phyloP scores from a whole-genome alignment of 2,329 filamentous ascomycete genomes.

The Clarireedia monteithiana region DNA sequence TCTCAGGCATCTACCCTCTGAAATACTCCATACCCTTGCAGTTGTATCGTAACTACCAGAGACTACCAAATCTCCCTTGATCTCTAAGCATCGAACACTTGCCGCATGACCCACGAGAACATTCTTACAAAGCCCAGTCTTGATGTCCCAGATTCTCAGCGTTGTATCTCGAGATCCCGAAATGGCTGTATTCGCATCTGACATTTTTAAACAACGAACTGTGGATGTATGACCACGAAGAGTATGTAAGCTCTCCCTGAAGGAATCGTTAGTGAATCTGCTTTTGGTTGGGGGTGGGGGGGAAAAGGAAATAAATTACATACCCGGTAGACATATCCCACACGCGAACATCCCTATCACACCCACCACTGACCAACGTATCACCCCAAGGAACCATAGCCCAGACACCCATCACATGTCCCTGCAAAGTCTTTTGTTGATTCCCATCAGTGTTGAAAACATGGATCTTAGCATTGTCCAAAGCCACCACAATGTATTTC shows the following conservation, averaged over 20 bases:
- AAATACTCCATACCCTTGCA: constrained; percentile 96
- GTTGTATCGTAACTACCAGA: constrained; percentile 97
- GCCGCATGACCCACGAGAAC: constrained; percentile 92
- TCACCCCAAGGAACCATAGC: constrained; percentile 99
- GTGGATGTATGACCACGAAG: constrained; percentile 94
- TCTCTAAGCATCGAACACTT: constrained; percentile 89
- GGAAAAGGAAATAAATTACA: constrained; percentile 24
- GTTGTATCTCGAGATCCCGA: constrained; percentile 95
- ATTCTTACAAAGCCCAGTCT: constrained; percentile 79
- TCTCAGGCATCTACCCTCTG: constrained; percentile 83
- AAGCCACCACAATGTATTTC: constrained; percentile 93
- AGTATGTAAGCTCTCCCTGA: constrained; percentile 67
- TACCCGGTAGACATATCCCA: constrained; percentile 95
- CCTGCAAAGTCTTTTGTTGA: constrained; percentile 79
- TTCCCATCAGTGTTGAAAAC: constrained; percentile 91
- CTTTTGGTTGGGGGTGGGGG: too few species aligned
- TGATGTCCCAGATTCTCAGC: constrained; percentile 89
- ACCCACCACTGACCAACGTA: constrained; percentile 88
- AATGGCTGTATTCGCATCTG: constrained; percentile 85
- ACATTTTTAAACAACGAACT: constrained; percentile 96
- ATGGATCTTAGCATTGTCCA: constrained; percentile 98
- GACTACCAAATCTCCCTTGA: constrained; percentile 94
- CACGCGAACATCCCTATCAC: constrained; percentile 91
- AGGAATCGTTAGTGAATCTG: constrained; percentile 12
- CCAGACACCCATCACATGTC: constrained; percentile 99